A percentile compares a stretch with the other conserved stretches of the same genome.
Evolutionary conservation across 2,329 filamentous ascomycete genomes (phyloP).

Genomic region (Pleurostoma richardsiae): DNA sequence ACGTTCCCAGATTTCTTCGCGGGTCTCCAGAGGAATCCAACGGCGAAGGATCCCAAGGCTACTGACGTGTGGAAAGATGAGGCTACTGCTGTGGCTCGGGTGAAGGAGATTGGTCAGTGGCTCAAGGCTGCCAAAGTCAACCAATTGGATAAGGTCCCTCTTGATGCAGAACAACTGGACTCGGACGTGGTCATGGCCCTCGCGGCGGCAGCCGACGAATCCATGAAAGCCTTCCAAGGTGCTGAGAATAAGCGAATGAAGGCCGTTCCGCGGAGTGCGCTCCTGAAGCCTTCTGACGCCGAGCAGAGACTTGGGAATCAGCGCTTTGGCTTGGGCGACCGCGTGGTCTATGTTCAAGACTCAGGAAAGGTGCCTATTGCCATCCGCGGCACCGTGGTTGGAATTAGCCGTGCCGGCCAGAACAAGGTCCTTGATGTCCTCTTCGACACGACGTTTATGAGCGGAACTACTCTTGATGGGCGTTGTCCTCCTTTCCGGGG

Average conservation of each 20-base stretch:
- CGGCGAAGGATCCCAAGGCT: slow-evolving; percentile 77
- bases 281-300: slow-evolving; percentile 93
- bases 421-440: slow-evolving; percentile 83
- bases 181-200: slow-evolving; percentile 81
- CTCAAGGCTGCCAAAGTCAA: slow-evolving; percentile 87
- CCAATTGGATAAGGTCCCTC: slow-evolving; percentile 89
- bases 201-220: slow-evolving; percentile 67
- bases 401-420: slow-evolving; percentile 82
- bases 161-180: slow-evolving; percentile 94
- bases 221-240: slow-evolving; percentile 44
- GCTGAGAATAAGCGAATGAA: slow-evolving; percentile 65
- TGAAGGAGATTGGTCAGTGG: slow-evolving; percentile 94
- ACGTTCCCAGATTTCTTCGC: slow-evolving; percentile 94
- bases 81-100: slow-evolving; percentile 66
- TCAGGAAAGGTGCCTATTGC: slow-evolving; percentile 94
- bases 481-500: slow-evolving; percentile 91
- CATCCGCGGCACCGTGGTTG: slow-evolving; percentile 87
- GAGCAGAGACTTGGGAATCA: slow-evolving; percentile 88
- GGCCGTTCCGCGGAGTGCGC: slow-evolving; percentile 77
- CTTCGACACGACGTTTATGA: slow-evolving; percentile 96
- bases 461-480: slow-evolving; percentile 84
- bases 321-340: slow-evolving; percentile 77
- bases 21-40: slow-evolving; percentile 78
- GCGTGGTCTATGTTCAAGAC: slow-evolving; percentile 87
- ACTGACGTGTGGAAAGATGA: slow-evolving; percentile 78